Evolutionary conservation across 306 rosid genomes (phyloP).

Genomic region (Nissolia schottii): DNA sequence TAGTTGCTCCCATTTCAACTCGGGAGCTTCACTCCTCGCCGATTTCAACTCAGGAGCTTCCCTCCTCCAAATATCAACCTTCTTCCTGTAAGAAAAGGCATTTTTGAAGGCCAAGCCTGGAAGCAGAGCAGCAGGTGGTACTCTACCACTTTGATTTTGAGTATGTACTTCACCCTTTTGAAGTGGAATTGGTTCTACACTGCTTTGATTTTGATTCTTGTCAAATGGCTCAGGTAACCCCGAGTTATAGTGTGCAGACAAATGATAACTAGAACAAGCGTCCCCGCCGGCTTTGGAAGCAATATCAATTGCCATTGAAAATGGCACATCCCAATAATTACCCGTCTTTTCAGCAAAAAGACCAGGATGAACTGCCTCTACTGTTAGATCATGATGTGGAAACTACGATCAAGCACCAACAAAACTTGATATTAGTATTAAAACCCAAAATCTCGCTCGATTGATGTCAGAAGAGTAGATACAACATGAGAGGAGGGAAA

Average conservation of each 20-base stretch:
- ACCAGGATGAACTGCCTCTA: constrained; percentile 82
- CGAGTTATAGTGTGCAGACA: constrained; percentile 52
- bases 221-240: constrained; percentile 59
- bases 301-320: constrained; percentile 64
- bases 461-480: background rate
- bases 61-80: constrained; percentile 69
- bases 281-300: constrained; percentile 58
- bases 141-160: too few relatives aligned
- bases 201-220: constrained; percentile 28
- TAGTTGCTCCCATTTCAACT: constrained; percentile 65
- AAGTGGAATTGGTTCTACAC: constrained; percentile 51
- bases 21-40: constrained; percentile 66
- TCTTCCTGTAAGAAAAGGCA: constrained; percentile 62
- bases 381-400: constrained; percentile 61
- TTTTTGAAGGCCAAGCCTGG: constrained; percentile 74
- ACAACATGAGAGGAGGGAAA: background rate
- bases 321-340: constrained; percentile 89
- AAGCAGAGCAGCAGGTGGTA: constrained; percentile 53
- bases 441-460: constrained; percentile 3
- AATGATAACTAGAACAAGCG: constrained; percentile 59
- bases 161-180: too few relatives aligned
- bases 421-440: background rate
- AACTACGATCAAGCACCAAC: constrained; percentile 52
- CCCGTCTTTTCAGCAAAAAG: constrained; percentile 73
- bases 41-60: constrained; percentile 51